Conservation (phyloP, 768 basidiomycete species). For the Russula sp. region DNA sequence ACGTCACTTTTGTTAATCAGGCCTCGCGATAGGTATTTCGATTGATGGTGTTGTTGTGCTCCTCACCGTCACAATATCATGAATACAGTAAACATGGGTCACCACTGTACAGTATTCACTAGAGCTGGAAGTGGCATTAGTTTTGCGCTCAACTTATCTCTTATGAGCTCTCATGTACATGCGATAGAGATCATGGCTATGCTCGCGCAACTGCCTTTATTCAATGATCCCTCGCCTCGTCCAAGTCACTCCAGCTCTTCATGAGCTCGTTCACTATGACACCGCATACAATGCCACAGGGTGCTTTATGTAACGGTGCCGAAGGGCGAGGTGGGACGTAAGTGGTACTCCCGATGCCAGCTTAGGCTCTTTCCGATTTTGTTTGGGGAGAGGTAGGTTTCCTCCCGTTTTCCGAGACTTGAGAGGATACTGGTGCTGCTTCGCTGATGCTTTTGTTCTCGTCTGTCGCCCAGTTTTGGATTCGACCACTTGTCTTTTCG, state of each 20-base stretch:
- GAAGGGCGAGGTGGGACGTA: no score
- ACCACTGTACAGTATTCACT: neutral
- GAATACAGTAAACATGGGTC: neutral
- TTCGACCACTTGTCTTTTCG: no score
- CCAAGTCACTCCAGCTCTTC: conserved; percentile 82
- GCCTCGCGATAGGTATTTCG: conserved; percentile 16
- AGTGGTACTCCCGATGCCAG: no score
- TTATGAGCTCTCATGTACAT: neutral
- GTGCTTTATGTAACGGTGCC: no score
- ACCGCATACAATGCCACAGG: no score
- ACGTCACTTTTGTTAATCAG: neutral
- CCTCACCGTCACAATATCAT: conserved; percentile 26
- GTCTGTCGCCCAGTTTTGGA: no score
- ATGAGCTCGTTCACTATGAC: conserved; percentile 70
- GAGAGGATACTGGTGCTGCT: no score
- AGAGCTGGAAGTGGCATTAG: neutral
- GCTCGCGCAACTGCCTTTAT: conserved; percentile 30
- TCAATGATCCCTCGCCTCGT: conserved; percentile 41
- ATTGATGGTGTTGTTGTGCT: conserved; percentile 24
- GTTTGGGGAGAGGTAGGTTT: no score
- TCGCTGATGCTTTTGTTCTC: no score
- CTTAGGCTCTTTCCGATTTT: no score
- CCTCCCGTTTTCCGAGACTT: no score
- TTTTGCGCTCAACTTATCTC: neutral
- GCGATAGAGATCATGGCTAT: neutral